Evolutionary conservation across 441 rosid species (phyloP), one percentile per base, ranked within the genome.

Genomic region (Gossypium aridum): DNA sequence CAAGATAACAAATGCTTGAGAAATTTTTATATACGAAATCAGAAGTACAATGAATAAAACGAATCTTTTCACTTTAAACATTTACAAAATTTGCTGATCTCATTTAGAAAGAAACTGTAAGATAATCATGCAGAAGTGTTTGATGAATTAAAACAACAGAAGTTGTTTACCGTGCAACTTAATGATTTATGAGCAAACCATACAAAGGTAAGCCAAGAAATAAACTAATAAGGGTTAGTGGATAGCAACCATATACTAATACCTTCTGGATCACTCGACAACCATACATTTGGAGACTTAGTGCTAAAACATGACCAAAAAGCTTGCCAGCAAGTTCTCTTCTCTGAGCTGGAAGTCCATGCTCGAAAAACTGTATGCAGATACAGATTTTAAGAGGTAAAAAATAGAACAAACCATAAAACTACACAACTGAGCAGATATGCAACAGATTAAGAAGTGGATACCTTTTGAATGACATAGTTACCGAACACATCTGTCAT

Each of bases 201-300:
- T 28, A 25, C n/a, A 10, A 45, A 31, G 37, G 7, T 4, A 31
- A 31, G 37, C 37, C 7, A 31, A 31, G 37, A 31, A 31, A 31
- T 31, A 5, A 31, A 31, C 37, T 31, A 31, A 5, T 31, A 31
- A 31, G 37, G 37, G 37, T 31, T 31, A 31, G 7, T 5, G 51
- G 60, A 64, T 68, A 13, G 53, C 34, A 47, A 73, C 72, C 43
- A 68, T 25, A 31, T 31, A 5, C 7, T 31, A 31, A 39, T 83
- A 92, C 97, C 93, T 92, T 92, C 82, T 92, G 97, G 79, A 92
- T 92, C 43, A 92, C 97, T n/a, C 95, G 92, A 12, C 97, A 92
- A 28, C 95, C 97, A 79, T 92, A 92, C 97, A 92, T 92, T 79
- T 92, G 97, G 78, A 92, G 87, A 79, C 97, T 87, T 56, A 90